Evolutionary conservation across 768 basidiomycete species (phyloP).

Genomic region (Lactarius tabidus): DNA sequence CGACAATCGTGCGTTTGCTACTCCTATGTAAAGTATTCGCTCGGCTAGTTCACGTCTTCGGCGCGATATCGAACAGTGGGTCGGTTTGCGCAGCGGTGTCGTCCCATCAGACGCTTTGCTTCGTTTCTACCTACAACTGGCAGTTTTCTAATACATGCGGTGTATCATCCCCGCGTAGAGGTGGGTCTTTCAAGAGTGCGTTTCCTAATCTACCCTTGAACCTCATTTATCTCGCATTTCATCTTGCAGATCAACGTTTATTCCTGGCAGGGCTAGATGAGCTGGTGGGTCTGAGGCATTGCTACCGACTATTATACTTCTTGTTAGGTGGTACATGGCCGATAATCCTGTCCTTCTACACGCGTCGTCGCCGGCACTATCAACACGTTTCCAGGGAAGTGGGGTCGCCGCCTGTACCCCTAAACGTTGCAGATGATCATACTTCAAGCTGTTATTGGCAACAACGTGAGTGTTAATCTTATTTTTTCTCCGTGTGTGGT

Average conservation of each 20-base stretch:
- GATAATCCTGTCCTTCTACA: not conserved
- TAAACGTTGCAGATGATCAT: conserved; percentile 19
- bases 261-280: not conserved
- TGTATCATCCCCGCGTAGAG: conserved; percentile 10
- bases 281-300: not conserved
- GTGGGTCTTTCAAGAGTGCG: conserved; percentile 6
- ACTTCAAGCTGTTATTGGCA: conserved; percentile 22
- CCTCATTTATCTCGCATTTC: not conserved
- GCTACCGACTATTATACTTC: not conserved
- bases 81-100: not conserved
- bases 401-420: not conserved
- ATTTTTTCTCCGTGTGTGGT: conserved; percentile 16
- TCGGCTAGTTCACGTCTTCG: not conserved
- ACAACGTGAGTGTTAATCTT: conserved; percentile 20
- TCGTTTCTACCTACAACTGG: not conserved
- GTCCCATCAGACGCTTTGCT: conserved; percentile 4
- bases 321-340: not conserved
- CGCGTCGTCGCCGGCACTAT: conserved; percentile 3
- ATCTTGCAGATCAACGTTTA: not conserved
- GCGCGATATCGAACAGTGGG: not conserved
- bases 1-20: not conserved
- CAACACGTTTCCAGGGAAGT: not conserved
- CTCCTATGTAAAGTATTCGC: not conserved
- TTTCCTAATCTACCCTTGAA: conserved; percentile 1
- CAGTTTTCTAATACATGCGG: not conserved